Evolutionary conservation across 2,329 filamentous ascomycete species (phyloP), one percentile per base, ranked within the genome.

Genomic region (Fusarium multiceps): DNA sequence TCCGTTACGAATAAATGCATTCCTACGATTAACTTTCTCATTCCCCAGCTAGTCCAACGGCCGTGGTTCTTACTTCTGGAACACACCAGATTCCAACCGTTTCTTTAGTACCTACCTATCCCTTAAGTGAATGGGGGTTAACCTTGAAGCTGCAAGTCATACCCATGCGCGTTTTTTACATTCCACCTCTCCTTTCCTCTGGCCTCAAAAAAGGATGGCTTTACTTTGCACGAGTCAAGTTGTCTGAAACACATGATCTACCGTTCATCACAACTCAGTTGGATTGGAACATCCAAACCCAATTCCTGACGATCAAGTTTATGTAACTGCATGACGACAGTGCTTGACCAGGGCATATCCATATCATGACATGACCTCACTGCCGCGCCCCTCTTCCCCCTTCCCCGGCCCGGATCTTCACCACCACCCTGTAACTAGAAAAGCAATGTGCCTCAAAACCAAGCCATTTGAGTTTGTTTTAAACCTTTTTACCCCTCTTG

Each of bases 341-440:
- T n/a, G 30, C 10, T 25, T 50, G 32, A 46, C 49, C 66, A 73
- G 71, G 72, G 72, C 28, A 63, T 55, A 53, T 42, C 48, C 12
- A 63, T 57, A 55, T 42, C 48, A 40, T 27, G 51, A 69, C 60
- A 74, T 74, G 72, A 74, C 72, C 72, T 74, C 72, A 74, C 74
- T 23, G 34, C 34, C 18, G 34, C 34, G 34, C 18, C 21, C 21
- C 21, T 23, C 21, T 23, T 23, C 21, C 28, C 28, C 12, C 50
- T 48, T 56, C 55, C 53, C 50, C n/a, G 40, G 55, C 28, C 41
- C 27, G 30, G 60, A 68, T 72, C 69, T 30, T 65, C 69, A 55
- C 53, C 51, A 43, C 27, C 56, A 59, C 62, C 59, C 58, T 55
- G 48, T 20, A 27, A 28, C 28, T 28, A 28, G 28, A 28, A 40